Conservation (phyloP, 1,139 yeast species). For the Saccharomycopsis crataegensis region DNA sequence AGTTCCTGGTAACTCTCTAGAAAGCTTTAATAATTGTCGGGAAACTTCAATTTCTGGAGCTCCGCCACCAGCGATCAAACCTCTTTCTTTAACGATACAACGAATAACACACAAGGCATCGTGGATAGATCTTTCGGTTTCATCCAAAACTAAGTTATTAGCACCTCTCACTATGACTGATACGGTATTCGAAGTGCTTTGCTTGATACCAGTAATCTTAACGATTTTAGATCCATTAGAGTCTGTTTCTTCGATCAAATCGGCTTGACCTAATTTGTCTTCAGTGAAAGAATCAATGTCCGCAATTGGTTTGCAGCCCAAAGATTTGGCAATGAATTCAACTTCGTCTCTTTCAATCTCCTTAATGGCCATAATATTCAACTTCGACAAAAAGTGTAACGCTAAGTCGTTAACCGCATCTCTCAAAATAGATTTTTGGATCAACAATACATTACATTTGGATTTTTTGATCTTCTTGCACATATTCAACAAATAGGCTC, state of each 20-base stretch:
- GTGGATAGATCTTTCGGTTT: conserved; percentile 93
- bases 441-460: conserved; percentile 87
- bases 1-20: conserved; percentile 74
- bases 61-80: conserved; percentile 97
- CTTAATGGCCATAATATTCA: conserved; percentile 88
- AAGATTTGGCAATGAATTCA: conserved; percentile 84
- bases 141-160: conserved; percentile 80
- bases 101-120: conserved; percentile 96
- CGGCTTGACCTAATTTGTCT: conserved; percentile 88
- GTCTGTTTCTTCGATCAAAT: conserved; percentile 85
- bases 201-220: conserved; percentile 80
- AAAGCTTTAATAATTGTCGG: conserved; percentile 68
- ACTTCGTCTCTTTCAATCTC: conserved; percentile 96
- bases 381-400: conserved; percentile 84
- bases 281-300: conserved; percentile 90
- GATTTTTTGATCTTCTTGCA: conserved; percentile 96
- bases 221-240: conserved; percentile 91
- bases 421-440: conserved; percentile 90
- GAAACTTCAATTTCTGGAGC: conserved; percentile 97
- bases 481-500: conserved; percentile 87
- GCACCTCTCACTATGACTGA: conserved; percentile 95
- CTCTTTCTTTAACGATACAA: conserved; percentile 90
- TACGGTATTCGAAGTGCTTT: conserved; percentile 60
- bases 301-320: conserved; percentile 95
- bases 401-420: conserved; percentile 98